Conservation (phyloP, 495 filamentous ascomycete species). For the Penicillium bovifimosum region DNA sequence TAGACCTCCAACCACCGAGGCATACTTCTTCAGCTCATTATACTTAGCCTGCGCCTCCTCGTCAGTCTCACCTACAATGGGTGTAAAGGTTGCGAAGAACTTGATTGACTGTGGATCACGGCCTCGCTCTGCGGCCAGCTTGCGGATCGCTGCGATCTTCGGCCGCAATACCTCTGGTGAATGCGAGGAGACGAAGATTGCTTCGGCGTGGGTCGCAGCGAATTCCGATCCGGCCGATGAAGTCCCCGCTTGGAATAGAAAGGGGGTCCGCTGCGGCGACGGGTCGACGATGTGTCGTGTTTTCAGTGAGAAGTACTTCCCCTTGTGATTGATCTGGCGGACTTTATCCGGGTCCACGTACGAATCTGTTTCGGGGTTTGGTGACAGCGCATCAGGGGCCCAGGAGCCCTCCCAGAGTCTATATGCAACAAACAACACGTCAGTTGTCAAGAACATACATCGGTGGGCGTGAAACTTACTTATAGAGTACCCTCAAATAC, state of each 20-base stretch:
- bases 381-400: conserved; percentile 48
- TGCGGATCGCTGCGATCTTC: conserved; percentile 52
- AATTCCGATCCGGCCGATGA: conserved; percentile 54
- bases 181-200: conserved; percentile 56
- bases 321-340: conserved; percentile 53
- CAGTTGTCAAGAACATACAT: not conserved
- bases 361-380: conserved; percentile 43
- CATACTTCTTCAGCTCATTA: conserved; percentile 46
- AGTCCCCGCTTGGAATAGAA: conserved; percentile 61
- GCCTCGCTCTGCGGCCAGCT: conserved; percentile 44
- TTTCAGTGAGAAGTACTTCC: conserved; percentile 51
- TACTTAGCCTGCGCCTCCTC: conserved; percentile 52
- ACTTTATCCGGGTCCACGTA: conserved; percentile 53
- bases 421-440: not conserved
- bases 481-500: conserved; percentile 53
- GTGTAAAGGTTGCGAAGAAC: conserved; percentile 54
- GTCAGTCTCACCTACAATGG: conserved; percentile 51
- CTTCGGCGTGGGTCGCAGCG: conserved; percentile 57
- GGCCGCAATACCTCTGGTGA: conserved; percentile 45
- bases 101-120: conserved; percentile 54
- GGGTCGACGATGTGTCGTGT: conserved; percentile 53
- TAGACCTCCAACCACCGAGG: conserved; percentile 49
- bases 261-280: conserved; percentile 57
- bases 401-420: conserved; percentile 60
- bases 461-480: conserved; percentile 22